Evolutionary conservation across 2,329 filamentous ascomycete species (phyloP).

Genomic region (Ophiostoma sp.): DNA sequence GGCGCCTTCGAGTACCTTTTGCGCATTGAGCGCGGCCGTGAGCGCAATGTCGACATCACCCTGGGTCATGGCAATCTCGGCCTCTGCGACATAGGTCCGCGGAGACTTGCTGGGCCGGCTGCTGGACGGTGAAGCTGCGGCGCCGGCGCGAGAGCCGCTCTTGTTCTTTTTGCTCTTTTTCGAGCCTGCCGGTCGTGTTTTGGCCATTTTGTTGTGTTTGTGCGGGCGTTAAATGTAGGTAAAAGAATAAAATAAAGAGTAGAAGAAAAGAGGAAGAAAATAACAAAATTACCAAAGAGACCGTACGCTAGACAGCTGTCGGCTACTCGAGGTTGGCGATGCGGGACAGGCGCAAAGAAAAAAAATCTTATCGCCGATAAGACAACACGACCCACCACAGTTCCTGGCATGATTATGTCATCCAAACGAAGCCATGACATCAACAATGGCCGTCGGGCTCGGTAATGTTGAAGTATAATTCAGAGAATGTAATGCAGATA

Average conservation of each 20-base stretch:
- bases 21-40: constrained; percentile 37
- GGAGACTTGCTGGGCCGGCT: constrained; percentile 22
- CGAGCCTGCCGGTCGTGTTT: constrained; percentile 25
- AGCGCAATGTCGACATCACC: constrained; percentile 34
- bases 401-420: neutral
- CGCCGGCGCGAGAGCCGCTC: neutral
- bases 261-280: too few species aligned
- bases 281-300: neutral
- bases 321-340: neutral
- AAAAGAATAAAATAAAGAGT: neutral
- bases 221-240: neutral
- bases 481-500: neutral
- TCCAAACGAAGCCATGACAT: neutral
- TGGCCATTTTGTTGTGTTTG: constrained; percentile 24
- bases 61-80: constrained; percentile 35
- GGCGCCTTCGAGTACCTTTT: constrained; percentile 26
- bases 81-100: constrained; percentile 33
- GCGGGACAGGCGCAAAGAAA: constrained; percentile 16
- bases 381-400: neutral
- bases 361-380: constrained; percentile 26
- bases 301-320: neutral
- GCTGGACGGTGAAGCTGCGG: neutral
- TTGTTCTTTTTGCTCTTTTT: constrained; percentile 24
- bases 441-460: neutral
- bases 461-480: neutral